These are phyloP conservation scores for Zea mays DNA, from an alignment of 176 grass and related monocot species.

Conservation along the genomic window Zm-B73-REFERENCE-NAM-5.0 NC_050096.1:268881501-268882000, in stretches of 20 bases:
- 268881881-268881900: not conserved
- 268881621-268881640: constrained; percentile 7
- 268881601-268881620: constrained; percentile 15
- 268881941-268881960: constrained; percentile 97
- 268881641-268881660: not conserved
- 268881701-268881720: not conserved
- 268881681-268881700: not conserved
- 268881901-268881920: constrained; percentile 57
- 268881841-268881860: not conserved
- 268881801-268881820: not conserved
- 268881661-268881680: not conserved
- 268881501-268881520: constrained; percentile 30
- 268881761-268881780: not conserved
- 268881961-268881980: constrained; percentile 72
- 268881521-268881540: constrained; percentile 2
- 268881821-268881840: constrained; percentile 7
- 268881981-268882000: not conserved
- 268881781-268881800: constrained; percentile 10
- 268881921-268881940: constrained; percentile 76
- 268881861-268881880: not conserved
- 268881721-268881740: not conserved
- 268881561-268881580: not conserved
- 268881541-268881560: not conserved
- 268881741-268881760: not conserved
- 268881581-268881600: not conserved